Evolutionary conservation across 768 basidiomycete species (phyloP).

Genomic region (Auricularia sp.): DNA sequence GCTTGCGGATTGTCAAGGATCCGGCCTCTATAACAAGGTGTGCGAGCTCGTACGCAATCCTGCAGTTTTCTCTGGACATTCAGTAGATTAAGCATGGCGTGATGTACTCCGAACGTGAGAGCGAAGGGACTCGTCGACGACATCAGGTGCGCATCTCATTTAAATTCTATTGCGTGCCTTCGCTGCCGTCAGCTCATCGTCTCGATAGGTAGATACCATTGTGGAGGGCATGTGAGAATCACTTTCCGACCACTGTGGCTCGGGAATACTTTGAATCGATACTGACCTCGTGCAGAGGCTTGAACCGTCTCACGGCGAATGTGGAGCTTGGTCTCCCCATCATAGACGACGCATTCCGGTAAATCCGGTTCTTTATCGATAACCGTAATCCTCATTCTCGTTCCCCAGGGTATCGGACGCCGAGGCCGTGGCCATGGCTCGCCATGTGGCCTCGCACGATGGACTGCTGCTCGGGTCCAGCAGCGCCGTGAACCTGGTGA

Average conservation of each 20-base stretch:
- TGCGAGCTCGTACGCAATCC: neutral
- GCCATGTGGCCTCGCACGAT: slow-evolving; percentile 45
- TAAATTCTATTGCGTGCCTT: neutral
- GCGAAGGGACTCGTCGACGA: slow-evolving; percentile 84
- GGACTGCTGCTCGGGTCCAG: slow-evolving; percentile 94
- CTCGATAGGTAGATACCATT: slow-evolving; percentile 70
- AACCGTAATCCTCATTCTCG: slow-evolving; percentile 6
- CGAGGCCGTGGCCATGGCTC: slow-evolving; percentile 93
- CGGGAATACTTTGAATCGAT: neutral
- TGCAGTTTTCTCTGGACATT: neutral
- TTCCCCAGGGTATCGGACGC: slow-evolving; percentile 71
- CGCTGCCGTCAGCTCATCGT: neutral
- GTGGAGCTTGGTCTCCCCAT: slow-evolving; percentile 74
- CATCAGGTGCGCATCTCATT: slow-evolving; percentile 55
- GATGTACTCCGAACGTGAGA: slow-evolving; percentile 89
- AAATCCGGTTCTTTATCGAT: slow-evolving; percentile 2
- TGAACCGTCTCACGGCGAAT: slow-evolving; percentile 89
- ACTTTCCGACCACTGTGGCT: slow-evolving; percentile 8
- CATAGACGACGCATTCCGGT: slow-evolving; percentile 87
- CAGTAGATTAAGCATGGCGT: slow-evolving; percentile 76
- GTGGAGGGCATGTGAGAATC: slow-evolving; percentile 72
- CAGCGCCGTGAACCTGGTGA: slow-evolving; percentile 92
- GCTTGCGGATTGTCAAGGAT: slow-evolving; percentile 87
- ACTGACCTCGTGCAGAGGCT: slow-evolving; percentile 46
- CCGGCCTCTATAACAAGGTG: slow-evolving; percentile 91